Conservation (phyloP, 176 grass and related monocot genomes). For the Oryza australiensis region DNA sequence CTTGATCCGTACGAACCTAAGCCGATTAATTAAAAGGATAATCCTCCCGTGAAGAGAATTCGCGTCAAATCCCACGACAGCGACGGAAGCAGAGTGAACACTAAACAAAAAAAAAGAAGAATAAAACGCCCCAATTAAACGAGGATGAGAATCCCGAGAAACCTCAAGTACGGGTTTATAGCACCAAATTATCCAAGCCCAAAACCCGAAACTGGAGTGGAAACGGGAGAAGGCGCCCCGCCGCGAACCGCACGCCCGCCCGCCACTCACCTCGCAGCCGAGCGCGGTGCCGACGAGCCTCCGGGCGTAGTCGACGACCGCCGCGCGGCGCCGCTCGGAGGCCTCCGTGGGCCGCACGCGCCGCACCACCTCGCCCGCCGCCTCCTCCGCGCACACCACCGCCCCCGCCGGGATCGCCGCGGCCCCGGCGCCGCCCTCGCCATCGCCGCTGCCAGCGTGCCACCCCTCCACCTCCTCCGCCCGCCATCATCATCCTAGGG, state of each 20-base stretch:
- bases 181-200: background rate
- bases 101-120: background rate
- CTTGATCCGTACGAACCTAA: conserved; percentile 19
- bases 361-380: conserved; percentile 51
- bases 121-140: background rate
- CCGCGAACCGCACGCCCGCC: background rate
- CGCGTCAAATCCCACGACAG: conserved; percentile 6
- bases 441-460: conserved; percentile 20
- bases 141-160: conserved; percentile 29
- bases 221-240: background rate
- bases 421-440: conserved; percentile 12
- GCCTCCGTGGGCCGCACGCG: conserved; percentile 64
- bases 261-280: conserved; percentile 54
- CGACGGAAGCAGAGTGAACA: background rate
- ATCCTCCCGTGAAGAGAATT: background rate
- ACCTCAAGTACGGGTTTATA: background rate
- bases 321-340: conserved; percentile 52
- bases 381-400: conserved; percentile 34
- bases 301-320: conserved; percentile 51
- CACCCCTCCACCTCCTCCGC: conserved; percentile 26
- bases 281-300: conserved; percentile 61
- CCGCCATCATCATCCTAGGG: background rate
- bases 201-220: background rate
- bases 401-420: background rate
- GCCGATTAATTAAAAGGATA: conserved; percentile 28